Evolutionary conservation across 225 moss, liverwort and hornwort genomes (phyloP), one percentile per base, ranked within the genome.

Genomic region (Pseudoscleropodium purum): DNA sequence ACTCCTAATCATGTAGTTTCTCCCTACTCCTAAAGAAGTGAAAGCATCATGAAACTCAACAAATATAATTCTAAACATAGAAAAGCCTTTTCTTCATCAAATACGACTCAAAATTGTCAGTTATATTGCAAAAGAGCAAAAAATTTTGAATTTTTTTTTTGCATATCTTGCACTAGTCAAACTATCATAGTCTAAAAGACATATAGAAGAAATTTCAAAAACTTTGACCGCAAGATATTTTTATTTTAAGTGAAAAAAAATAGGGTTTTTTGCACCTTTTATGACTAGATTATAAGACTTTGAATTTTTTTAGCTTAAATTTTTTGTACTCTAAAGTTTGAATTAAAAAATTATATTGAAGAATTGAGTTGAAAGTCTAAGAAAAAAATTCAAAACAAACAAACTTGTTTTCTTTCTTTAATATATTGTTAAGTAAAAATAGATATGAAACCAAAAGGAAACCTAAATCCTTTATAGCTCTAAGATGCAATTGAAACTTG

Each of bases 31-130:
- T 1, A 12, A 49, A 75, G 12, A 75, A 75, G 6, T 47, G 9
- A 75, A 75, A 49, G 31, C 31, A 75, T 31, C 0, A 75, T 19
- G 4, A 31, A 31, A 75, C 0, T 31, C 49, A 31, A 7, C 4
- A 20, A 75, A 19, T 0, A 7, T 49, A 12, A 31, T 31, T 45
- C 1, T 0, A 12, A 75, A 3, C 1, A 7, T 0, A 12, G 0
- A 70, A 19, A n/a, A 11, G 19, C 7, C 18, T 31, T 18, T 18
- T 19, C 4, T 33, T 43, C 19, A 33, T 19, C 2, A 31, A 31
- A 19, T 7, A 31, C 1, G 7, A 33, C 0, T 49, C 7, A 7
- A 47, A 18, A 75, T 1, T 11, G 0, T 0, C 10, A 45, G 29
- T 72, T 45, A 30, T 29, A 74, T 29, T 18, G 4, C 6, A 74